phyloP scores from a whole-genome alignment of 768 basidiomycete genomes.

The Cytidiella melzeri region DNA sequence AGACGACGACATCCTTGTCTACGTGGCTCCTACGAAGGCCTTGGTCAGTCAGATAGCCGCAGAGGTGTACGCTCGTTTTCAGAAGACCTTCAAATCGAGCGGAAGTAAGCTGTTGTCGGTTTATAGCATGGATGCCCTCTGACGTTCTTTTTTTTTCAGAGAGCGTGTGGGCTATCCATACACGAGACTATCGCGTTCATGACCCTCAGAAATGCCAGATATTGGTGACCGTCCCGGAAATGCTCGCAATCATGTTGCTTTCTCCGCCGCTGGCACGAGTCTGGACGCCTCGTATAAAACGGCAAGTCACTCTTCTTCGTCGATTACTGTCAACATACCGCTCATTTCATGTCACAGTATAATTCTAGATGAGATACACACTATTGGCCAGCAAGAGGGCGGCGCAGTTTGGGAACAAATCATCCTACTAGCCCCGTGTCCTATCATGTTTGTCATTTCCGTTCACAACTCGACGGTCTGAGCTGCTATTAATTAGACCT shows the following conservation, averaged over 20 bases:
- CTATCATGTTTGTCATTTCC: conserved; percentile 64
- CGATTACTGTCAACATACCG: neutral
- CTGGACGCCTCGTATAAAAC: conserved; percentile 60
- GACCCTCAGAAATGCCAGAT: conserved; percentile 67
- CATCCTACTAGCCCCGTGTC: conserved; percentile 63
- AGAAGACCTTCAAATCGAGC: conserved; percentile 43
- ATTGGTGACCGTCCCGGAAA: conserved; percentile 67
- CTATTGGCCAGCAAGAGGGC: conserved; percentile 63
- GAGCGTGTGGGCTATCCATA: conserved; percentile 60
- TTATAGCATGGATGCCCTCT: too few species aligned
- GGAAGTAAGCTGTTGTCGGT: conserved; percentile 12
- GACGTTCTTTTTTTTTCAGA: conserved; percentile 27
- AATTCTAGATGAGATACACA: conserved; percentile 62
- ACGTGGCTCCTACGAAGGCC: conserved; percentile 73
- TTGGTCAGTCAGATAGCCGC: conserved; percentile 68
- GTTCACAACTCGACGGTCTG: neutral
- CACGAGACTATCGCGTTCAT: conserved; percentile 56
- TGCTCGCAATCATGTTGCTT: conserved; percentile 62
- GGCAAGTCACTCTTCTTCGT: conserved; percentile 29
- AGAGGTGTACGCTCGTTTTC: conserved; percentile 67
- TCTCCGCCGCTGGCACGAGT: conserved; percentile 54
- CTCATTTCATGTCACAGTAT: conserved; percentile 37
- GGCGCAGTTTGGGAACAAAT: conserved; percentile 74
- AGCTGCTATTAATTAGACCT: neutral
- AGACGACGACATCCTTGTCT: conserved; percentile 63